Conservation (phyloP, 345 rosid species). For the Eutrema japonicum region DNA sequence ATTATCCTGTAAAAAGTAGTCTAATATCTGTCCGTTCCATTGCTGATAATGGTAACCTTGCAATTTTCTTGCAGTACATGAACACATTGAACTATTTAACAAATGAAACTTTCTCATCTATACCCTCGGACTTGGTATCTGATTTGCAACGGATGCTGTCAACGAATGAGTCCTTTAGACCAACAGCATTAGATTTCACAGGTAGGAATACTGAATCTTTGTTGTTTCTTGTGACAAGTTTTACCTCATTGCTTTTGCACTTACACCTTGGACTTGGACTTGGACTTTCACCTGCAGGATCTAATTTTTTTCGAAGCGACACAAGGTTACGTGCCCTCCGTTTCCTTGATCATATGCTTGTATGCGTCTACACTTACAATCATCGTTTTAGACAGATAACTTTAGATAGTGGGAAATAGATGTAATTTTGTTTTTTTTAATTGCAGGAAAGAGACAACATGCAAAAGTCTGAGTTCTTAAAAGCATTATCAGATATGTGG, state of each 20-base stretch:
- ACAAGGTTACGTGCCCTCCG: slow-evolving; percentile 98
- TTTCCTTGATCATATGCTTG: slow-evolving; percentile 98
- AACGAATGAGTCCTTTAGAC: slow-evolving; percentile 78
- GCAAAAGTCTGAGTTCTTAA: slow-evolving; percentile 96
- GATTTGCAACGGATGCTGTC: slow-evolving; percentile 93
- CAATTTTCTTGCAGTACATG: slow-evolving; percentile 70
- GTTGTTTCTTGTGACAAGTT: slow-evolving; percentile 13
- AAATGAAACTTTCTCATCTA: slow-evolving; percentile 75
- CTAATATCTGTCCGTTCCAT: background rate
- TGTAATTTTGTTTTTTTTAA: slow-evolving; percentile 27
- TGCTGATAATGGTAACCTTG: slow-evolving; percentile 23
- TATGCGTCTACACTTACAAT: slow-evolving; percentile 50
- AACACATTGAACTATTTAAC: slow-evolving; percentile 88
- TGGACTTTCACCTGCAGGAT: slow-evolving; percentile 58
- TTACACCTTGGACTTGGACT: slow-evolving; percentile 26
- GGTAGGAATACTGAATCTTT: slow-evolving; percentile 50
- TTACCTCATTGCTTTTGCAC: slow-evolving; percentile 20
- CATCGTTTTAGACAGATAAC: slow-evolving; percentile 14
- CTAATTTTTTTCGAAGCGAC: slow-evolving; percentile 86
- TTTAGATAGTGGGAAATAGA: slow-evolving; percentile 2
- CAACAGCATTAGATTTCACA: slow-evolving; percentile 87
- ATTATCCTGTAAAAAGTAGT: background rate
- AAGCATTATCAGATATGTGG: slow-evolving; percentile 97
- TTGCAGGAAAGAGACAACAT: slow-evolving; percentile 90
- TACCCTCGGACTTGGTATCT: slow-evolving; percentile 78